Conservation (phyloP, 139 green algal species). For the Chlamydomonas sp. region DNA sequence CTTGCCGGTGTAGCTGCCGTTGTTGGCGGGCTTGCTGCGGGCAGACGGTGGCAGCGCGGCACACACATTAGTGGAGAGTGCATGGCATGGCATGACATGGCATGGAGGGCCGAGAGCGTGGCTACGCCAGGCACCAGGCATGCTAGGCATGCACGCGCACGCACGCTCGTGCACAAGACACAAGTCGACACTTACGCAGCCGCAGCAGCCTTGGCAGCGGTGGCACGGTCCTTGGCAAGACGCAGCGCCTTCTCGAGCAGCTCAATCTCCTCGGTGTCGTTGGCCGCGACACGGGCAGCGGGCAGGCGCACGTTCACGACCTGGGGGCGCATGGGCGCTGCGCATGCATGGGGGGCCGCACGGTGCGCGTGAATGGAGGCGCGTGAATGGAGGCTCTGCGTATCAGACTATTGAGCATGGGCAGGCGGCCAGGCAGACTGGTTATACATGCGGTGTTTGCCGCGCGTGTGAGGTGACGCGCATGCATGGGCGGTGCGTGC, state of each 20-base stretch:
- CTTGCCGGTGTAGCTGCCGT: slow-evolving; percentile 12
- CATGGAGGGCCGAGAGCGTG: too few species aligned
- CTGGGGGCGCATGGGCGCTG: background rate
- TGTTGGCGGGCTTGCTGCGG: too few species aligned
- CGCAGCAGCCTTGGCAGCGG: slow-evolving; percentile 15
- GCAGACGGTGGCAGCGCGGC: too few species aligned
- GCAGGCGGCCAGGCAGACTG: background rate
- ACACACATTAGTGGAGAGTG: too few species aligned
- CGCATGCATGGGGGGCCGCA: too few species aligned
- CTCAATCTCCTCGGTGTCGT: slow-evolving; percentile 21
- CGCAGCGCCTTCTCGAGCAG: slow-evolving; percentile 28
- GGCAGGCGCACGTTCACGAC: background rate
- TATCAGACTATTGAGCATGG: background rate
- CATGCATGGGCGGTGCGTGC: background rate
- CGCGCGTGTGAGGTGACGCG: background rate
- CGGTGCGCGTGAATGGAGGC: too few species aligned
- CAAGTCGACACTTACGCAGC: too few species aligned
- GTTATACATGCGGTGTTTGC: background rate
- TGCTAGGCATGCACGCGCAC: too few species aligned
- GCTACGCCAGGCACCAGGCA: too few species aligned
- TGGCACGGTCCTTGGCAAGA: slow-evolving; percentile 18
- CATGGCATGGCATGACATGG: too few species aligned
- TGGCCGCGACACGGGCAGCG: background rate
- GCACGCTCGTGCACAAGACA: too few species aligned
- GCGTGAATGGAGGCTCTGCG: background rate